Conservation (phyloP, 495 filamentous ascomycete genomes). For the Lineolata rhizophorae region DNA sequence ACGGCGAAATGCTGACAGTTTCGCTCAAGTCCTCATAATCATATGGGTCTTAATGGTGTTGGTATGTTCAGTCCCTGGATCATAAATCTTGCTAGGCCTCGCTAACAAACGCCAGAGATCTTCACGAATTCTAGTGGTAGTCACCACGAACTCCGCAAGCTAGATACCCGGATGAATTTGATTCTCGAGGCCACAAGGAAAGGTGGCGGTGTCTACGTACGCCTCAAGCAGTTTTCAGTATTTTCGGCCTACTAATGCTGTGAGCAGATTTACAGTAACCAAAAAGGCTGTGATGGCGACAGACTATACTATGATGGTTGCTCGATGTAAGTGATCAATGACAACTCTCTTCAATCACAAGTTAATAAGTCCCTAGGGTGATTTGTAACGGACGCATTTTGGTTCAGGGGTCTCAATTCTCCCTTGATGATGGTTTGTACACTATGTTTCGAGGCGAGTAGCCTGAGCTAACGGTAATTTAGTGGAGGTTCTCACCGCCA, state of each 20-base stretch:
- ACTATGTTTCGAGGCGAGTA: too few species aligned
- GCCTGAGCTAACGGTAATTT: too few species aligned
- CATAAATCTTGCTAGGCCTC: too few species aligned
- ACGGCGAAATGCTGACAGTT: too few species aligned
- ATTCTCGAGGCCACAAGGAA: constrained; percentile 49
- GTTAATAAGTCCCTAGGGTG: too few species aligned
- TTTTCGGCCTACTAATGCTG: too few species aligned
- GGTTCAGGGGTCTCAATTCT: constrained; percentile 53
- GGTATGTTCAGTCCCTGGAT: too few species aligned
- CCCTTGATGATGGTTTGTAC: constrained; percentile 51
- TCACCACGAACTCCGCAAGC: constrained; percentile 55
- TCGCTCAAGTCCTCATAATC: constrained; percentile 1
- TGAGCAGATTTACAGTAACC: constrained; percentile 53
- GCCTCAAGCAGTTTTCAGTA: too few species aligned
- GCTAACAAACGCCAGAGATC: too few species aligned
- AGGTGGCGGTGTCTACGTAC: constrained; percentile 58
- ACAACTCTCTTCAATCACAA: too few species aligned
- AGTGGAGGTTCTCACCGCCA: constrained; percentile 72
- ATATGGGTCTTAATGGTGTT: constrained; percentile 35
- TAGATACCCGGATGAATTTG: constrained; percentile 48
- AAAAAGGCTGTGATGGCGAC: constrained; percentile 55
- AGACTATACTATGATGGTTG: constrained; percentile 40
- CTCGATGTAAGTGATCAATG: too few species aligned
- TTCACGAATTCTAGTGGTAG: constrained; percentile 55
- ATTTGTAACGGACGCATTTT: constrained; percentile 51